Evolutionary conservation across 495 filamentous ascomycete genomes (phyloP).

Genomic region (Eremomyces bilateralis): DNA sequence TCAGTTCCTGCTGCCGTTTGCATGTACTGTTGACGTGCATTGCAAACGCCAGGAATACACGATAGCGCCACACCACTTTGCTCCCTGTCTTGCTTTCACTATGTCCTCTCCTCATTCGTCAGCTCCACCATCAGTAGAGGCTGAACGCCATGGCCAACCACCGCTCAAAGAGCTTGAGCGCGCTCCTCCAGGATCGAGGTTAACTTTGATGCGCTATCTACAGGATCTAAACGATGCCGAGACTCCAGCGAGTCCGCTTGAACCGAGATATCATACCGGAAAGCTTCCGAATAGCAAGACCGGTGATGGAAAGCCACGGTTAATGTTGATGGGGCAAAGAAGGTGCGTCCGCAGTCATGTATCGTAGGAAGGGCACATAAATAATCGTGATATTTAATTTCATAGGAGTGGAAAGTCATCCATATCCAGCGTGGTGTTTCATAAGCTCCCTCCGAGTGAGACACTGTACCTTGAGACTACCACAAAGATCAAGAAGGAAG

Average conservation of each 20-base stretch:
- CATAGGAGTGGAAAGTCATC: conserved; percentile 88
- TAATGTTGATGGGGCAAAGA: conserved; percentile 88
- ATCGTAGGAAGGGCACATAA: background rate
- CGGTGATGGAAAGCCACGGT: conserved; percentile 48
- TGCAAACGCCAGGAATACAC: too few relatives aligned
- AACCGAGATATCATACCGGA: conserved; percentile 17
- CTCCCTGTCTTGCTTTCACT: too few relatives aligned
- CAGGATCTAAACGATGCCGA: conserved; percentile 18
- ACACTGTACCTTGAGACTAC: conserved; percentile 91
- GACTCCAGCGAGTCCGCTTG: conserved; percentile 11
- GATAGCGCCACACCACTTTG: too few relatives aligned
- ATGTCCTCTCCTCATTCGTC: too few relatives aligned
- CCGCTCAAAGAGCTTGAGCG: too few relatives aligned
- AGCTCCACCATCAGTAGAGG: too few relatives aligned
- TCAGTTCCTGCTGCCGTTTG: too few relatives aligned
- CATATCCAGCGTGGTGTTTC: conserved; percentile 91
- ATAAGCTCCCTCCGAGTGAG: conserved; percentile 87
- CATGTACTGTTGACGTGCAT: too few relatives aligned
- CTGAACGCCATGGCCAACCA: too few relatives aligned
- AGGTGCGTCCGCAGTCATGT: conserved; percentile 31
- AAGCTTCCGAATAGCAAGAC: conserved; percentile 17
- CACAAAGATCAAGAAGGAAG: conserved; percentile 75
- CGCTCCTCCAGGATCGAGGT: conserved; percentile 12
- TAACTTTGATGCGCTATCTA: conserved; percentile 17
- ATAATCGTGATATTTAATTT: background rate